Percentiles rank a stretch among this genome's conserved stretches.
Evolutionary conservation across 1,139 yeast species (phyloP).

Genomic region (Fermentozyma sake): DNA sequence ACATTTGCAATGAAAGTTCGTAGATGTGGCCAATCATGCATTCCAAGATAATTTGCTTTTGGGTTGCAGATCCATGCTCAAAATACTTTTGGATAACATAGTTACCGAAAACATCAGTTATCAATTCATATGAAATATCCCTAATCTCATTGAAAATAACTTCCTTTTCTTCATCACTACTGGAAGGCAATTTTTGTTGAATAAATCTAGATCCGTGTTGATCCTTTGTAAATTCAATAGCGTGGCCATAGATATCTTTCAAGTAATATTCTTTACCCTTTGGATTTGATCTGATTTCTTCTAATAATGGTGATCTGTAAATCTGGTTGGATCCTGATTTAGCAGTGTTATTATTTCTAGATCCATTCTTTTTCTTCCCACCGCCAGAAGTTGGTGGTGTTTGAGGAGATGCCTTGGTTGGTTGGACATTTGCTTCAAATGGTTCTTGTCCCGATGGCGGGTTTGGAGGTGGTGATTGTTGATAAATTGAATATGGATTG

Average conservation of each 20-base stretch:
- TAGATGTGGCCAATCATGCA: constrained; percentile 77
- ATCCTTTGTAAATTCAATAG: constrained; percentile 88
- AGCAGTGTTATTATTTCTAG: constrained; percentile 13
- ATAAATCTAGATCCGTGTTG: constrained; percentile 97
- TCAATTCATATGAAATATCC: constrained; percentile 68
- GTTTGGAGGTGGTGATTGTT: constrained; percentile 27
- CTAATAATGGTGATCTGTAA: constrained; percentile 75
- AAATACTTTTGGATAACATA: constrained; percentile 94
- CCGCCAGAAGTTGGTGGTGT: constrained; percentile 4
- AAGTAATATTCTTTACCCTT: constrained; percentile 59
- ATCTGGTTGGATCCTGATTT: constrained; percentile 42
- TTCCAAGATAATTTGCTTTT: constrained; percentile 64
- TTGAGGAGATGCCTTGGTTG: constrained; percentile 4
- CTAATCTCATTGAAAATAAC: constrained; percentile 80
- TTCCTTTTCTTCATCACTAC: constrained; percentile 68
- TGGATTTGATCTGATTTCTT: constrained; percentile 75
- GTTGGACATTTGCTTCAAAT: too few species aligned
- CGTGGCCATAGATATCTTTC: constrained; percentile 79
- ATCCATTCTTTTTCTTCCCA: constrained; percentile 2
- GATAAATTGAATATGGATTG: constrained; percentile 44
- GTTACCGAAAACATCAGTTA: constrained; percentile 97
- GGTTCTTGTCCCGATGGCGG: too few species aligned
- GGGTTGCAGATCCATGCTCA: constrained; percentile 73
- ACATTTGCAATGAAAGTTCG: constrained; percentile 83
- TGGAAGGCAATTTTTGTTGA: constrained; percentile 75